These are phyloP conservation scores for Pichia terricola DNA, from an alignment of 1,139 yeast genomes.

Conservation along the genomic window DNA sequence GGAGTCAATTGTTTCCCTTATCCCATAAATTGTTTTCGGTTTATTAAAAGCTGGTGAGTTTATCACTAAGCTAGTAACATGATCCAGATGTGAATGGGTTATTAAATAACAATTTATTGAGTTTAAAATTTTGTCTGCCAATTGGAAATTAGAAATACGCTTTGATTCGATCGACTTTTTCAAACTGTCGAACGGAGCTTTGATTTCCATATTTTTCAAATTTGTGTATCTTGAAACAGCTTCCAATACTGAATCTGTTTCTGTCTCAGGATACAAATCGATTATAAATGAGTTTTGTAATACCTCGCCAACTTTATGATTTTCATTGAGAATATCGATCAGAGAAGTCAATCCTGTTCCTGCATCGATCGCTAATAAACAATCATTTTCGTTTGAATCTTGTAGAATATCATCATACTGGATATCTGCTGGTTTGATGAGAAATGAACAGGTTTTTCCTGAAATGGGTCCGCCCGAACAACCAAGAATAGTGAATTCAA, in stretches of 20 bases:
- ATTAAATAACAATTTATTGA: slow-evolving; percentile 37
- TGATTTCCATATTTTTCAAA: slow-evolving; percentile 1
- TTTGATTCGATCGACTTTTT: neutral
- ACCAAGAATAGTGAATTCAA: slow-evolving; percentile 49
- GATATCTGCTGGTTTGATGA: slow-evolving; percentile 46
- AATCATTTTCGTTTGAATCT: slow-evolving; percentile 21
- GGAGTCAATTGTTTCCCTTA: slow-evolving; percentile 41
- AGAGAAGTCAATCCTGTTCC: slow-evolving; percentile 64
- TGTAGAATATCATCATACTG: slow-evolving; percentile 23
- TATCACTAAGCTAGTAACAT: slow-evolving; percentile 56
- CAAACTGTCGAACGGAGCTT: slow-evolving; percentile 15
- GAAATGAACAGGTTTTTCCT: slow-evolving; percentile 52
- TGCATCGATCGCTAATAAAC: slow-evolving; percentile 61
- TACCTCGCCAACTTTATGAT: slow-evolving; percentile 11
- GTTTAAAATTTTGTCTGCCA: slow-evolving; percentile 14
- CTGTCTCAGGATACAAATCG: slow-evolving; percentile 17
- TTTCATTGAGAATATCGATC: slow-evolving; percentile 34
- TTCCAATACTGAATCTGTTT: neutral
- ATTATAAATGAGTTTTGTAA: slow-evolving; percentile 8
- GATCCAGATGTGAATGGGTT: slow-evolving; percentile 84
- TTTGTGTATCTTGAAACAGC: neutral
- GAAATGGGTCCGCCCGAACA: slow-evolving; percentile 76
- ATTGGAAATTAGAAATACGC: slow-evolving; percentile 10
- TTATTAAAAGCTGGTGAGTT: slow-evolving; percentile 53
- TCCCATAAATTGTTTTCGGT: slow-evolving; percentile 37